Evolutionary conservation across 2,329 filamentous ascomycete species (phyloP).

Genomic region (Teratosphaeria pseudoeucalypti): DNA sequence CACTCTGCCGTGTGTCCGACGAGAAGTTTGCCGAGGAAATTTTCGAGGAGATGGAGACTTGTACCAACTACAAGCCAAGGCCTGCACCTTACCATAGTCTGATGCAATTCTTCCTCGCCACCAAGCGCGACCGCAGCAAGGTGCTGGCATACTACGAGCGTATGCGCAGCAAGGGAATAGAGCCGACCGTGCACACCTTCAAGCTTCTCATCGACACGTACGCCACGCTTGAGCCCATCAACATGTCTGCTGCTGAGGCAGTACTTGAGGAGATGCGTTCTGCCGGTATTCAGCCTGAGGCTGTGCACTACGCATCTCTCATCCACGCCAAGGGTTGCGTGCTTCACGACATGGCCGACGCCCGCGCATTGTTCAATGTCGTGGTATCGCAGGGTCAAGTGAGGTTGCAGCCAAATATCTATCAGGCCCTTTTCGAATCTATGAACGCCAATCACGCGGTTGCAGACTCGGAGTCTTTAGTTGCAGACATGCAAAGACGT

Average conservation of each 20-base stretch:
- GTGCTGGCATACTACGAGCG: conserved; percentile 90
- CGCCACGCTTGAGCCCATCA: conserved; percentile 81
- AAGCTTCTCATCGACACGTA: conserved; percentile 95
- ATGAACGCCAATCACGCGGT: conserved; percentile 94
- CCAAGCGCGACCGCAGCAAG: conserved; percentile 90
- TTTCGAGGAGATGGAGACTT: conserved; percentile 98
- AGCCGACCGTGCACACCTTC: conserved; percentile 90
- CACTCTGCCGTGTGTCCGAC: conserved; percentile 90
- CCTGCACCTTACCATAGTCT: conserved; percentile 97
- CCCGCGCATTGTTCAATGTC: conserved; percentile 69
- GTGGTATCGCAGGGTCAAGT: conserved; percentile 60
- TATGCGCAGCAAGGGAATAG: conserved; percentile 78
- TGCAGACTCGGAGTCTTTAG: conserved; percentile 53
- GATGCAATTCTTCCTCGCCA: conserved; percentile 98
- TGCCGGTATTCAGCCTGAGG: conserved; percentile 67
- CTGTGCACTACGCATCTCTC: conserved; percentile 89
- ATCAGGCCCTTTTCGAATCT: conserved; percentile 92
- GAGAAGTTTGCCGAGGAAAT: conserved; percentile 96
- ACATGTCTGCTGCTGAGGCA: conserved; percentile 78
- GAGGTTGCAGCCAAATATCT: conserved; percentile 71
- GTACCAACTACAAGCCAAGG: conserved; percentile 97
- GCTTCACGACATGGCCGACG: conserved; percentile 78
- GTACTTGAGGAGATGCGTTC: conserved; percentile 69
- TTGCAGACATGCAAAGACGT: conserved; percentile 63
- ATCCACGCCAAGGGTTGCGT: conserved; percentile 95